Percentiles rank a stretch among this genome's conserved stretches.
Evolutionary conservation across 176 grass and related monocot species (phyloP).

Genomic region (Dactylis glomerata): DNA sequence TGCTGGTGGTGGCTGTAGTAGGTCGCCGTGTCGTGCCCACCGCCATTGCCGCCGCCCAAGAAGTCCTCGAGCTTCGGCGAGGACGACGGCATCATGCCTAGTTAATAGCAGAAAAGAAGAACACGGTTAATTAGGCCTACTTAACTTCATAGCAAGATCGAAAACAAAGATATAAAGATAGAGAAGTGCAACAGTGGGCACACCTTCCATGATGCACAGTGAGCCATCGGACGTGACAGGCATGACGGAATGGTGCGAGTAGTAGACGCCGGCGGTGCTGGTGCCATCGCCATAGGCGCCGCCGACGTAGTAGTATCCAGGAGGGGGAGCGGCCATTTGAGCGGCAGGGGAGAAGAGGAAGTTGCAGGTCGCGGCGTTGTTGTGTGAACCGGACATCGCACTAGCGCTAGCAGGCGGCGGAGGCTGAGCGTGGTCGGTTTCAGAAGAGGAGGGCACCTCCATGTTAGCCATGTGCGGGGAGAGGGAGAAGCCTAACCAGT

Average conservation of each 20-base stretch:
- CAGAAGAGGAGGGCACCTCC: constrained; percentile 42
- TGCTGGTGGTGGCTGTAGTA: constrained; percentile 68
- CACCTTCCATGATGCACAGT: constrained; percentile 87
- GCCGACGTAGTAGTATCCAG: constrained; percentile 56
- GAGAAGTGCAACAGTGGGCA: background rate
- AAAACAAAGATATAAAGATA: background rate
- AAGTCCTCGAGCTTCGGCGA: constrained; percentile 98
- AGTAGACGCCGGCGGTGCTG: constrained; percentile 53
- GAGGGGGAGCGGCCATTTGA: constrained; percentile 27
- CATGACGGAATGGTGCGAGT: constrained; percentile 58
- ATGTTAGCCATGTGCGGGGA: constrained; percentile 50
- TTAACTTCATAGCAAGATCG: background rate
- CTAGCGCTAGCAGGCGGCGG: constrained; percentile 6
- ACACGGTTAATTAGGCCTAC: background rate
- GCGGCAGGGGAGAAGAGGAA: constrained; percentile 57
- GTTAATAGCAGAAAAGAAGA: background rate
- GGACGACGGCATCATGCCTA: constrained; percentile 69
- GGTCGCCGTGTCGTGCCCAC: constrained; percentile 25
- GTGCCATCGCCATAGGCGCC: constrained; percentile 59
- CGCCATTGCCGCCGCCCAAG: constrained; percentile 66
- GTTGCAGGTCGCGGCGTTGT: constrained; percentile 34
- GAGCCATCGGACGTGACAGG: constrained; percentile 80
- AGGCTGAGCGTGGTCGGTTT: constrained; percentile 30
- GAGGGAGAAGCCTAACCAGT: constrained; percentile 94
- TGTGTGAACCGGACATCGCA: constrained; percentile 27